phyloP scores from a whole-genome alignment of 345 rosid genomes.

The Nasturtium officinale region DNA sequence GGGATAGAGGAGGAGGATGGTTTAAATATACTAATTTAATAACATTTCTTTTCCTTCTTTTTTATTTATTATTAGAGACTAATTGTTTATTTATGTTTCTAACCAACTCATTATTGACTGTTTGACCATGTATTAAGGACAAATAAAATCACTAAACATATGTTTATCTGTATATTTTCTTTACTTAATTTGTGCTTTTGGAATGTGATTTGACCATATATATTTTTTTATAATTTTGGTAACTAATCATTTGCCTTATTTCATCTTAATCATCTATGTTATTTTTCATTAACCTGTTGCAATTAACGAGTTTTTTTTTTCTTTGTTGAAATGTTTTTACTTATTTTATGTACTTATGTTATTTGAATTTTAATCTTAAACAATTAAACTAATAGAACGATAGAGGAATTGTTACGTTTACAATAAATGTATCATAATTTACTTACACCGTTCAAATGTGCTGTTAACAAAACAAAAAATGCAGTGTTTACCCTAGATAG shows the following conservation, averaged over 20 bases:
- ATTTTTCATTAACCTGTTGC: slow-evolving; percentile 15
- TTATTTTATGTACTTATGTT: background rate
- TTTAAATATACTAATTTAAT: slow-evolving; percentile 31
- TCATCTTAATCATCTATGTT: slow-evolving; percentile 11
- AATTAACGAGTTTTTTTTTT: slow-evolving; percentile 12
- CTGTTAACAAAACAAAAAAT: background rate
- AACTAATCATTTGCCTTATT: slow-evolving; percentile 29
- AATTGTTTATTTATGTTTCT: slow-evolving; percentile 22
- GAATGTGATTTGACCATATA: slow-evolving; percentile 13
- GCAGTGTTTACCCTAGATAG: slow-evolving; percentile 11
- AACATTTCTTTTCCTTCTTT: too few relatives aligned
- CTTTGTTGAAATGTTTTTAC: slow-evolving; percentile 8
- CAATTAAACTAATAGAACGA: background rate
- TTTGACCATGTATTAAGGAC: slow-evolving; percentile 28
- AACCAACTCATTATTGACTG: slow-evolving; percentile 31
- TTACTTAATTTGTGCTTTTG: slow-evolving; percentile 4
- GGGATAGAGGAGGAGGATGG: slow-evolving; percentile 23
- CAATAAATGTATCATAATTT: slow-evolving; percentile 23
- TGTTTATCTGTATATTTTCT: background rate
- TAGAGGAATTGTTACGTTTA: slow-evolving; percentile 16
- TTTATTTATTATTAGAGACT: background rate
- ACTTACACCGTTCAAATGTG: slow-evolving; percentile 17
- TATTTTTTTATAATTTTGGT: slow-evolving; percentile 17
- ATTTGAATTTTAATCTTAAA: background rate
- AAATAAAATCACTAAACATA: background rate